phyloP scores from a whole-genome alignment of 2,329 filamentous ascomycete species.

The Fusarium illudens region DNA sequence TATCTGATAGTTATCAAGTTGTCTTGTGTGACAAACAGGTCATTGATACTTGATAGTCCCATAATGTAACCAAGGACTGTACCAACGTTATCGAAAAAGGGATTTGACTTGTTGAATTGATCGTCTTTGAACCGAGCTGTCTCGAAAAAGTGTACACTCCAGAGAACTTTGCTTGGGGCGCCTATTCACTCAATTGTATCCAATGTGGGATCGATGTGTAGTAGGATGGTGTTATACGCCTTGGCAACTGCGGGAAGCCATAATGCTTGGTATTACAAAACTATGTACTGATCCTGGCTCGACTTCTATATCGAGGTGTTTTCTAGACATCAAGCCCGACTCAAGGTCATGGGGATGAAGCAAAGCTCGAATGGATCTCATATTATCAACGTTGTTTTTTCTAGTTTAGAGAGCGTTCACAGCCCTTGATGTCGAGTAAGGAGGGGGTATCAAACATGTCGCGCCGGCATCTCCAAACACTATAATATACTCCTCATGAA shows the following conservation, averaged over 20 bases:
- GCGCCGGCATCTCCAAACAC: constrained; percentile 3
- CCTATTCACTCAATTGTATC: too few relatives aligned
- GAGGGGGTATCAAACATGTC: constrained; percentile 25
- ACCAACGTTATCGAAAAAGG: too few relatives aligned
- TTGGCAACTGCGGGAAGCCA: neutral
- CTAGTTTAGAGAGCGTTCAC: neutral
- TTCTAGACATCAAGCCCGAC: neutral
- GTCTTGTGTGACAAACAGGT: too few relatives aligned
- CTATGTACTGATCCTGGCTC: neutral
- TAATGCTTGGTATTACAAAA: neutral
- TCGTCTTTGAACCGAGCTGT: too few relatives aligned
- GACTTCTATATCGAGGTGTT: neutral
- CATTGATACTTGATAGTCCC: too few relatives aligned
- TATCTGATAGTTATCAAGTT: too few relatives aligned
- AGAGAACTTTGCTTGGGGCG: too few relatives aligned
- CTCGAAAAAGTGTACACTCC: too few relatives aligned
- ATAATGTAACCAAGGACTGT: too few relatives aligned
- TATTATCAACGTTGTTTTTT: neutral
- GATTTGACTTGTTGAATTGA: too few relatives aligned
- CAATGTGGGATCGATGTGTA: too few relatives aligned
- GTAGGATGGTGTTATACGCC: neutral
- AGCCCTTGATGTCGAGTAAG: neutral
- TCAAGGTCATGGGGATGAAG: neutral
- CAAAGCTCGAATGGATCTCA: neutral
- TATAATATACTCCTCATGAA: constrained; percentile 15